phyloP scores from a whole-genome alignment of 768 basidiomycete species.

The Cystobasidium tubakii region DNA sequence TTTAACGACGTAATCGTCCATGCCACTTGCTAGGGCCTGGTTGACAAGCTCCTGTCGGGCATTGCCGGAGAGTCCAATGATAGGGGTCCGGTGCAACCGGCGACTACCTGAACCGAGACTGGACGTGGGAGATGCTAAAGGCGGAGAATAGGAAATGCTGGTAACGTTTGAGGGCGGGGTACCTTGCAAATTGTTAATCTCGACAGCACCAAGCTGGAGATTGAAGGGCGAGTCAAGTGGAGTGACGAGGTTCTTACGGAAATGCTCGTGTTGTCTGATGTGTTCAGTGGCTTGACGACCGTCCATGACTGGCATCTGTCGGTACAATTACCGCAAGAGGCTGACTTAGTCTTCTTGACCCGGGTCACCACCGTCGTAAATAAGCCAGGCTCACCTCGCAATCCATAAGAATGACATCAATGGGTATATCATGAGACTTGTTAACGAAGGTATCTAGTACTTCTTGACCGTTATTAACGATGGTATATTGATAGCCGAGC shows the following conservation, averaged over 20 bases:
- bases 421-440: background rate
- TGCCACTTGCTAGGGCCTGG: slow-evolving; percentile 19
- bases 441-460: slow-evolving; percentile 22
- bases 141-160: background rate
- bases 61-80: slow-evolving; percentile 19
- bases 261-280: slow-evolving; percentile 21
- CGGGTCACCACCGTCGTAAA: no score
- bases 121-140: background rate
- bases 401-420: slow-evolving; percentile 30
- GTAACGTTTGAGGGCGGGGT: background rate
- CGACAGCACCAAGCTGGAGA: background rate
- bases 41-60: slow-evolving; percentile 26
- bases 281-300: slow-evolving; percentile 19
- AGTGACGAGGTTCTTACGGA: slow-evolving; percentile 6
- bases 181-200: background rate
- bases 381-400: slow-evolving; percentile 14
- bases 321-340: no score
- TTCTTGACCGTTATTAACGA: slow-evolving; percentile 23
- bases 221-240: slow-evolving; percentile 15
- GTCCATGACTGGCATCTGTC: slow-evolving; percentile 29
- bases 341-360: no score
- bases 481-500: slow-evolving; percentile 16
- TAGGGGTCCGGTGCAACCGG: slow-evolving; percentile 10
- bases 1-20: slow-evolving; percentile 30
- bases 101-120: background rate